Evolutionary conservation across 768 basidiomycete genomes (phyloP), one percentile per base, ranked within the genome.

Genomic region (Boletus sp.): DNA sequence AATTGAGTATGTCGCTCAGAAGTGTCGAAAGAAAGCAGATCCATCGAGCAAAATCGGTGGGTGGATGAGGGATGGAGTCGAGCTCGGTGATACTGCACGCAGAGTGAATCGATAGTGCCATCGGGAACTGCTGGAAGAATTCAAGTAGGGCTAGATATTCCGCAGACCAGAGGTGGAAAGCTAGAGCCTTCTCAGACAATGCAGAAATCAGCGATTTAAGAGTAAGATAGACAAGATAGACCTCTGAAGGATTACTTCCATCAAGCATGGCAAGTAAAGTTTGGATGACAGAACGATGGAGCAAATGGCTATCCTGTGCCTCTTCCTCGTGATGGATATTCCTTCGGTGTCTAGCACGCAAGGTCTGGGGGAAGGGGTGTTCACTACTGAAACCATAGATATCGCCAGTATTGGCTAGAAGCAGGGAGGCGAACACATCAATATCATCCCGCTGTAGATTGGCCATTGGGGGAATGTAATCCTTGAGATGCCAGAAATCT

Each of bases 401-500:
- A 18, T 75, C 75, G 0, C 91, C 90, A 52, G 79, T 77, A 35
- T 85, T 77, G 9, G 77, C 68, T 36, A 81, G 73, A 11, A 94
- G 74, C 12, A 94, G 75, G 9, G 80, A 77, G 15, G 86, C 81
- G 63, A 94, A 94, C 1, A 89, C 89, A 50, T 85, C 76, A 17
- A 88, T 76, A 65, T 93, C 90, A 35, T 83, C 84, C 37, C 80
- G 79, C 47, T 83, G 81, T n/a, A 92, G 73, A 30, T 78, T 73
- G 1, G 76, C 71, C 6, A 64, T 59, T 1, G 77, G 52, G 6
- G 90, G 90, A 42, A 94, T 87, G 64, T 81, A 87, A 24, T 85
- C 83, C 67, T 92, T 93, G 66, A 96, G 73, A 39, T 84, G 81
- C 94, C 94, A 97, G 69, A 95, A 94, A 60, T 88, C 85, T 9